phyloP scores from a whole-genome alignment of 2,329 filamentous ascomycete genomes.

The Laburnicola sp. region DNA sequence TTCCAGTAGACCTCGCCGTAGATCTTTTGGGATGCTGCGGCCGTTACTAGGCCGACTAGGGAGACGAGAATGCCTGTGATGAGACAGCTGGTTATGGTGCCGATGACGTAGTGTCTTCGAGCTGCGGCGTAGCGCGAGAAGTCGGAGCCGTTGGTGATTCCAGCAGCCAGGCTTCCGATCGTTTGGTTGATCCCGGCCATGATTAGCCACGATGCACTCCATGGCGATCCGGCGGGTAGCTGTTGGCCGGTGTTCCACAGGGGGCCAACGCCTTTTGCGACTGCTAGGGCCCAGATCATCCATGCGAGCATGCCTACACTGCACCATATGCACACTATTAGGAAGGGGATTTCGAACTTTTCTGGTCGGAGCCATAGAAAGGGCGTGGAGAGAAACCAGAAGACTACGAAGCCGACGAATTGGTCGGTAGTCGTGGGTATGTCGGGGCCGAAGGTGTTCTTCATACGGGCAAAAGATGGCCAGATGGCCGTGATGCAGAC shows the following conservation, averaged over 20 bases:
- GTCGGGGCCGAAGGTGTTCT: conserved; percentile 36
- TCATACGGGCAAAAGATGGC: conserved; percentile 42
- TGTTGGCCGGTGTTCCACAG: conserved; percentile 47
- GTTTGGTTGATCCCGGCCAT: conserved; percentile 52
- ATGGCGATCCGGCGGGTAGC: conserved; percentile 42
- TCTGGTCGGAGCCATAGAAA: conserved; percentile 56
- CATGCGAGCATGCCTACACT: conserved; percentile 50
- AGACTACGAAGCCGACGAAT: conserved; percentile 42
- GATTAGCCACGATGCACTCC: conserved; percentile 51
- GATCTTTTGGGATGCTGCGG: conserved; percentile 45
- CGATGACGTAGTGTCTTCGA: conserved; percentile 44
- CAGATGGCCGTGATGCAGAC: conserved; percentile 44
- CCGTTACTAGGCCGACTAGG: conserved; percentile 49
- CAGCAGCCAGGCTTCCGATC: conserved; percentile 47
- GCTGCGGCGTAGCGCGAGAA: conserved; percentile 50
- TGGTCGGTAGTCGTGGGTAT: conserved; percentile 43
- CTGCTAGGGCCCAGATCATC: conserved; percentile 55
- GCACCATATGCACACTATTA: conserved; percentile 50
- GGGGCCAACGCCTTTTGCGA: conserved; percentile 50
- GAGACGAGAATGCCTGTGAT: conserved; percentile 49
- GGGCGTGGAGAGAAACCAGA: conserved; percentile 45
- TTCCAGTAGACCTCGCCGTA: conserved; percentile 47
- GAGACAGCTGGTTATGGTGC: conserved; percentile 47
- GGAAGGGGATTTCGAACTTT: conserved; percentile 54
- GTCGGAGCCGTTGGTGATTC: conserved; percentile 50